Evolutionary conservation across 106 monocot genomes (phyloP).

Genomic region (Acanthochlamys bracteata): DNA sequence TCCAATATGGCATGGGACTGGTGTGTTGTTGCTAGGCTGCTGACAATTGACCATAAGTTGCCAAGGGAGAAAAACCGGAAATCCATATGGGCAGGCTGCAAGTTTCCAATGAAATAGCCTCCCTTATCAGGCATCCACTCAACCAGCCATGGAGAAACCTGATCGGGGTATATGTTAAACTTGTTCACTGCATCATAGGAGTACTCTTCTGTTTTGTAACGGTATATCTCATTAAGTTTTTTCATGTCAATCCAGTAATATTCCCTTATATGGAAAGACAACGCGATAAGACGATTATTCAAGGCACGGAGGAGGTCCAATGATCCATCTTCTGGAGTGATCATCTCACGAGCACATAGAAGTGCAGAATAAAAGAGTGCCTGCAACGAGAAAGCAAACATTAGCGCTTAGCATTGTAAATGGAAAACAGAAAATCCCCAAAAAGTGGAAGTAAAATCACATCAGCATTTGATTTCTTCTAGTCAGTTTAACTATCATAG

Average conservation of each 20-base stretch:
- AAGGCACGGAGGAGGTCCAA: slow-evolving; percentile 85
- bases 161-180: slow-evolving; percentile 99
- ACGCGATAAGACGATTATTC: slow-evolving; percentile 81
- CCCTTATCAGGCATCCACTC: slow-evolving; percentile 96
- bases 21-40: slow-evolving; percentile 66
- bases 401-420: no score
- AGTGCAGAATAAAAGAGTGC: slow-evolving; percentile 96
- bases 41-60: slow-evolving; percentile 86
- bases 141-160: slow-evolving; percentile 89
- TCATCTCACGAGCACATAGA: slow-evolving; percentile 93
- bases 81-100: slow-evolving; percentile 99
- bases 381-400: slow-evolving; percentile 19
- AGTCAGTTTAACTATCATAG: no score
- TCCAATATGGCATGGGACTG: slow-evolving; percentile 97
- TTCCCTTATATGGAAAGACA: slow-evolving; percentile 96
- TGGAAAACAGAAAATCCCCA: no score
- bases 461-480: no score
- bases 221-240: slow-evolving; percentile 97
- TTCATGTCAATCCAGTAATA: slow-evolving; percentile 97
- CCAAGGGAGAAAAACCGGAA: slow-evolving; percentile 98
- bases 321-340: slow-evolving; percentile 89
- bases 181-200: slow-evolving; percentile 98
- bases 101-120: slow-evolving; percentile 91
- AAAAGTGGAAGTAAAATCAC: no score
- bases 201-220: slow-evolving; percentile 98